phyloP scores from a whole-genome alignment of 2,329 filamentous ascomycete species.

The Pestalotiopsis sp. region DNA sequence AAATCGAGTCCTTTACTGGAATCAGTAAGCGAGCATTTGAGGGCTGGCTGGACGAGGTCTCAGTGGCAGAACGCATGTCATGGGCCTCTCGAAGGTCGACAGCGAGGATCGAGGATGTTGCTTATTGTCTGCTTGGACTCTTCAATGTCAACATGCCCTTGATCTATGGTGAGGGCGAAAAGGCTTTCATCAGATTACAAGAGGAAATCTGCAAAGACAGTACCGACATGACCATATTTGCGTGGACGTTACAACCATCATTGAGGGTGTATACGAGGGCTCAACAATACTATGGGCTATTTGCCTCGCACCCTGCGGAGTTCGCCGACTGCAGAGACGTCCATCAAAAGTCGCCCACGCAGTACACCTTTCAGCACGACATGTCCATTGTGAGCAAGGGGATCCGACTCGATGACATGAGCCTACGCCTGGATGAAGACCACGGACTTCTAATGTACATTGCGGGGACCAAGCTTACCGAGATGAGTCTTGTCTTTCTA shows the following conservation, averaged over 20 bases:
- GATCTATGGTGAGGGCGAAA: neutral
- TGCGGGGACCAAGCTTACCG: neutral
- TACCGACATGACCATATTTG: neutral
- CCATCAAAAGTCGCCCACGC: neutral
- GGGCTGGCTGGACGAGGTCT: neutral
- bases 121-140: constrained; percentile 4
- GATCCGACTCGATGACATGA: neutral
- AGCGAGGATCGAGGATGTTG: neutral
- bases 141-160: constrained; percentile 2
- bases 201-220: neutral
- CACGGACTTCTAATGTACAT: neutral
- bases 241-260: neutral
- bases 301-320: neutral
- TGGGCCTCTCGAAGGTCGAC: neutral
- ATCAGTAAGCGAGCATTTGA: neutral
- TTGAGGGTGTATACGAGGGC: neutral
- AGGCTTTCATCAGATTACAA: neutral
- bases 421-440: neutral
- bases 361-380: neutral
- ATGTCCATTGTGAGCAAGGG: neutral
- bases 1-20: neutral
- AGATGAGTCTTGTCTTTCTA: neutral
- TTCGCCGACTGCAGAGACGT: neutral
- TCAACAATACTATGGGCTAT: neutral
- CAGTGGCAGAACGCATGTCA: neutral